A percentile compares a stretch with the other conserved stretches of the same genome.
These are phyloP conservation scores for Lotmaria passim DNA, from an alignment of 208 protist species.

Conservation along the genomic window DNA sequence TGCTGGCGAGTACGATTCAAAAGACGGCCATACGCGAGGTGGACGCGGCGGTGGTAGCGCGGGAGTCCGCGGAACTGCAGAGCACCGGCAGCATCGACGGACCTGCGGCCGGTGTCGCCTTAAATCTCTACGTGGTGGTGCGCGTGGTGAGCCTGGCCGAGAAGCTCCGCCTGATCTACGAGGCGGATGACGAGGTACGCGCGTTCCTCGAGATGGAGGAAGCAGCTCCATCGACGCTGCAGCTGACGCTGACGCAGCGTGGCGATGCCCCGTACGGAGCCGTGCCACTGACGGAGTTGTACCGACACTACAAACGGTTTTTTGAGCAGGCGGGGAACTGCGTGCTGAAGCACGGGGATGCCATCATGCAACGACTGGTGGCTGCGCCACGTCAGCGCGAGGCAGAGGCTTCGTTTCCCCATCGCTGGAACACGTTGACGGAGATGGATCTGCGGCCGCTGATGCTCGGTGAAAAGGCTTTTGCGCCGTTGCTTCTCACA, in stretches of 20 bases:
- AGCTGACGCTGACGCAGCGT: slow-evolving; percentile 31
- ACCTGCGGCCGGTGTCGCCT: slow-evolving; percentile 4
- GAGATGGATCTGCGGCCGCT: slow-evolving; percentile 52
- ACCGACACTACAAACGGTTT: slow-evolving; percentile 69
- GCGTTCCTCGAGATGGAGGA: slow-evolving; percentile 21
- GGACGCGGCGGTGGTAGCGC: slow-evolving; percentile 12
- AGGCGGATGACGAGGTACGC: slow-evolving; percentile 51
- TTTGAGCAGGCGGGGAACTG: slow-evolving; percentile 50
- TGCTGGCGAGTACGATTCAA: slow-evolving; percentile 30
- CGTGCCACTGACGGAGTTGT: slow-evolving; percentile 72
- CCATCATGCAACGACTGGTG: slow-evolving; percentile 34
- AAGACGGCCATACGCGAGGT: slow-evolving; percentile 7
- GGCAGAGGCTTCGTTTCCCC: slow-evolving; percentile 41
- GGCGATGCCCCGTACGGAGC: slow-evolving; percentile 58
- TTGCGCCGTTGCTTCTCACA: slow-evolving; percentile 70
- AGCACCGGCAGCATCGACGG: slow-evolving; percentile 12
- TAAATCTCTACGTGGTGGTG: slow-evolving; percentile 66
- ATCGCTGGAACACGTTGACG: slow-evolving; percentile 67
- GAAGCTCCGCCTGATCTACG: slow-evolving; percentile 42
- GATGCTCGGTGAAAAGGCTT: slow-evolving; percentile 70
- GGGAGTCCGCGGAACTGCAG: slow-evolving; percentile 12
- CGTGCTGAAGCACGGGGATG: slow-evolving; percentile 37
- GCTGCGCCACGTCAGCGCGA: slow-evolving; percentile 25
- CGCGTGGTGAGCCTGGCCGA: slow-evolving; percentile 72
- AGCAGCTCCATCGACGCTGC: slow-evolving; percentile 8